Evolutionary conservation across 1,284 basidiomycete genomes (phyloP), one percentile per base, ranked within the genome.

Genomic region (Apiotrichum akiyoshidainum): DNA sequence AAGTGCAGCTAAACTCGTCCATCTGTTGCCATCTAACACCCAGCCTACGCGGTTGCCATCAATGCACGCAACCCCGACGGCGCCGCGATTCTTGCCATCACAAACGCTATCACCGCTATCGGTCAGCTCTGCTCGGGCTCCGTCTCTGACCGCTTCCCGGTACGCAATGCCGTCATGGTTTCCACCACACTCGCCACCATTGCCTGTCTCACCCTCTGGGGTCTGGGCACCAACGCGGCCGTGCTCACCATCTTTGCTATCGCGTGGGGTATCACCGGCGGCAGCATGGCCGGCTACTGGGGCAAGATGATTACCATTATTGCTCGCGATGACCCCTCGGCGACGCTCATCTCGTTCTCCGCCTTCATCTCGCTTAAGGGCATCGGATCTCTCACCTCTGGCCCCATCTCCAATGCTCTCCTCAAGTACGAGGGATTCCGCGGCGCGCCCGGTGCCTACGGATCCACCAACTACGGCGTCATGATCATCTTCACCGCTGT

Each of bases 121-220:
- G 77, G 77, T 12, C 68, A 72, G 54, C 59, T 71, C 1, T 45
- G 74, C 9, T 55, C 76, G 4, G 76, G 74, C 19, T 71, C 63
- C 35, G 55, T 79, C 1, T 69, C 71, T 19, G 78, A 79, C 63
- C 59, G 63, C 19, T 55, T 67, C 17, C 68, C 71, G 1, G 59
- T 75, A 13, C 62, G 64, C 16, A 51, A 59, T 51, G 69, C 72
- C 40, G 64, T 78, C 17, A 47, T 66, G 9, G 54, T 70, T 37
- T 74, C 69, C 9, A 74, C 71, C 54, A 46, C 72, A 8, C 68
- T 71, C 2, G 66, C 70, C 2, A 68, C 75, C 0, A 37, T 74
- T 1, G 57, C 73, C 0, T 76, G 74, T 52, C 67, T 76, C 21
- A 57, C 75, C 33, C 59, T 78, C 17, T 79, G 78, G 77, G 78